These are phyloP conservation scores for Diutina pseudorugosa DNA, from an alignment of 1,139 yeast species.

Conservation along the genomic window DNA sequence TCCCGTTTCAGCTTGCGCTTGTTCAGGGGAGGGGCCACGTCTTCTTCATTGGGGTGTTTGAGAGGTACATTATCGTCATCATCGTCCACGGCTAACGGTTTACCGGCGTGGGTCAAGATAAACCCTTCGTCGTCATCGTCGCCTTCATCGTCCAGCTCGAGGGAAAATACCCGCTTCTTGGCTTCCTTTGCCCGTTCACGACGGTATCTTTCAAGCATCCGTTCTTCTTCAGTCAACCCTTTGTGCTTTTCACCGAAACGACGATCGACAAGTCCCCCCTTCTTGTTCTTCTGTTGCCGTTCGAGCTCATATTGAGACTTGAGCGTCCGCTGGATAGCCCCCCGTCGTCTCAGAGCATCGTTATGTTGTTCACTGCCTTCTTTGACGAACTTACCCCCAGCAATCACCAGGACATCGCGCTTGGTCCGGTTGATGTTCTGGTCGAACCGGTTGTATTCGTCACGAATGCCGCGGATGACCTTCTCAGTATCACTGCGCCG, in stretches of 20 bases:
- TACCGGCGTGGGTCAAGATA: slow-evolving; percentile 70
- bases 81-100: slow-evolving; percentile 41
- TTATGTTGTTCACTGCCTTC: slow-evolving; percentile 42
- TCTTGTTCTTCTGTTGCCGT: slow-evolving; percentile 41
- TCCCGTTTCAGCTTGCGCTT: slow-evolving; percentile 83
- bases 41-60: slow-evolving; percentile 25
- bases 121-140: slow-evolving; percentile 34
- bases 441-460: slow-evolving; percentile 85
- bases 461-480: slow-evolving; percentile 51
- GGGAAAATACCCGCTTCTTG: slow-evolving; percentile 47
- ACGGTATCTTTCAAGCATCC: slow-evolving; percentile 90
- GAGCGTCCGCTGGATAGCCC: slow-evolving; percentile 67
- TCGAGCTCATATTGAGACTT: slow-evolving; percentile 55
- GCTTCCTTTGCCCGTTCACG: slow-evolving; percentile 60
- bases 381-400: slow-evolving; percentile 41
- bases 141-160: slow-evolving; percentile 52
- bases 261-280: slow-evolving; percentile 72
- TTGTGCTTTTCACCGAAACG: slow-evolving; percentile 86
- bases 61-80: slow-evolving; percentile 23
- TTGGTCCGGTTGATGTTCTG: slow-evolving; percentile 60
- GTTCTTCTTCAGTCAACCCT: slow-evolving; percentile 69
- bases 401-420: slow-evolving; percentile 44
- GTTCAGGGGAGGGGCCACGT: slow-evolving; percentile 22
- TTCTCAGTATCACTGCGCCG: slow-evolving; percentile 32
- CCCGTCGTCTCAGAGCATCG: slow-evolving; percentile 40